Percentiles rank a stretch among this genome's conserved stretches.
Evolutionary conservation across 2,329 filamentous ascomycete genomes (phyloP).

Genomic region (Pyrenophora tritici-repentis): DNA sequence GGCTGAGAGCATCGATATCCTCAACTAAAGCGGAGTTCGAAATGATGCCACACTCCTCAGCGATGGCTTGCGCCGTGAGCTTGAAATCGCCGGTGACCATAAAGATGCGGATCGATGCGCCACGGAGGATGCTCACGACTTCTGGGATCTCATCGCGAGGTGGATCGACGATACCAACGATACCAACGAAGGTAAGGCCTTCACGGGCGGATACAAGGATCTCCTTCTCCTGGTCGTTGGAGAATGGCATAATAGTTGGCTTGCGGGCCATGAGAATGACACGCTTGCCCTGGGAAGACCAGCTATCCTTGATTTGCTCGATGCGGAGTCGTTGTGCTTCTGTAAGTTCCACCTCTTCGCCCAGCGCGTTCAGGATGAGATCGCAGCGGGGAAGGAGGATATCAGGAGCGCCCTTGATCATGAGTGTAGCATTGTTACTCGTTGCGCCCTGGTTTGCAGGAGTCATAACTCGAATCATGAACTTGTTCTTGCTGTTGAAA

Average conservation of each 20-base stretch:
- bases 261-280: constrained; percentile 71
- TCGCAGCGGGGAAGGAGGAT: constrained; percentile 69
- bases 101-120: constrained; percentile 74
- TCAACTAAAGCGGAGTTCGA: constrained; percentile 59
- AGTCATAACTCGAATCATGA: constrained; percentile 70
- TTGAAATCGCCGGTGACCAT: constrained; percentile 85
- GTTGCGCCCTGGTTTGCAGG: constrained; percentile 38
- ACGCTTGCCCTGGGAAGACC: constrained; percentile 70
- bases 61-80: constrained; percentile 74
- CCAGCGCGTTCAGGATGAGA: constrained; percentile 61
- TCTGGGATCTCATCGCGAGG: constrained; percentile 64
- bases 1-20: constrained; percentile 57
- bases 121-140: constrained; percentile 65
- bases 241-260: constrained; percentile 49
- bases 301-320: constrained; percentile 67
- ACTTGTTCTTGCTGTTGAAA: constrained; percentile 86
- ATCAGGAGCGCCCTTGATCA: constrained; percentile 81
- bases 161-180: constrained; percentile 65
- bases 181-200: constrained; percentile 59
- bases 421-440: constrained; percentile 55
- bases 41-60: constrained; percentile 73
- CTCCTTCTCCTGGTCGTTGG: constrained; percentile 61
- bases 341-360: constrained; percentile 57
- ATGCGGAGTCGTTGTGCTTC: constrained; percentile 53
- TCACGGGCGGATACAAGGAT: constrained; percentile 59